These are phyloP conservation scores for Trichoderma sp. DNA, from an alignment of 2,329 filamentous ascomycete species.

Conservation along the genomic window DNA sequence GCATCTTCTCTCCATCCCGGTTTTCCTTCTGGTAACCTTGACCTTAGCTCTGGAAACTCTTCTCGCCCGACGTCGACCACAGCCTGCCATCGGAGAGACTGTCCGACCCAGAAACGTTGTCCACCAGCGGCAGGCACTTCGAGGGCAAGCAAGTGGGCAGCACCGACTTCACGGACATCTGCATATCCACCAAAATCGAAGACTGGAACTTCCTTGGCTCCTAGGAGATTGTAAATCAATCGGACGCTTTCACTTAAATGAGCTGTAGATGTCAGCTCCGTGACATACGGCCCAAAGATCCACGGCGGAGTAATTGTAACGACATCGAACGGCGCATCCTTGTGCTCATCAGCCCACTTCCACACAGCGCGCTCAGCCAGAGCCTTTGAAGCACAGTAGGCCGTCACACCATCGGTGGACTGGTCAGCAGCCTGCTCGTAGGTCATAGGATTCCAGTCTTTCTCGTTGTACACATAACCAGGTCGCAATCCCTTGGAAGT, in stretches of 20 bases:
- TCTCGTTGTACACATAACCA: not conserved
- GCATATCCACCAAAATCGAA: not conserved
- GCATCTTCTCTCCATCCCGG: not conserved
- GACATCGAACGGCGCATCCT: slow-evolving; percentile 21
- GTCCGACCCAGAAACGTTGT: not conserved
- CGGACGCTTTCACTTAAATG: not conserved
- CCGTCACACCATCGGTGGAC: slow-evolving; percentile 18
- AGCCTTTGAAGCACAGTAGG: slow-evolving; percentile 35
- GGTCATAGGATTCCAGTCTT: not conserved
- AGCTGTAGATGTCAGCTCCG: not conserved
- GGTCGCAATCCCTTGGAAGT: not conserved
- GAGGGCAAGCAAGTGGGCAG: not conserved
- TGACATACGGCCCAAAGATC: not conserved
- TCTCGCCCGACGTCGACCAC: not conserved
- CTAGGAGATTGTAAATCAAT: not conserved
- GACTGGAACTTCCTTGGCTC: not conserved
- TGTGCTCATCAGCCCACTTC: slow-evolving; percentile 37
- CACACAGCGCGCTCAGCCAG: slow-evolving; percentile 67
- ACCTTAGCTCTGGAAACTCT: not conserved
- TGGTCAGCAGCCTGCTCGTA: not conserved
- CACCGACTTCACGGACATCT: not conserved
- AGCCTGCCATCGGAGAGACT: not conserved
- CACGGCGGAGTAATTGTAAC: slow-evolving; percentile 1
- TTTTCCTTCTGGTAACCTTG: not conserved
- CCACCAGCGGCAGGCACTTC: not conserved